Base-by-base conservation (phyloP, 2,329 filamentous ascomycete species). In the Aspergillus novoparasiticus region DNA sequence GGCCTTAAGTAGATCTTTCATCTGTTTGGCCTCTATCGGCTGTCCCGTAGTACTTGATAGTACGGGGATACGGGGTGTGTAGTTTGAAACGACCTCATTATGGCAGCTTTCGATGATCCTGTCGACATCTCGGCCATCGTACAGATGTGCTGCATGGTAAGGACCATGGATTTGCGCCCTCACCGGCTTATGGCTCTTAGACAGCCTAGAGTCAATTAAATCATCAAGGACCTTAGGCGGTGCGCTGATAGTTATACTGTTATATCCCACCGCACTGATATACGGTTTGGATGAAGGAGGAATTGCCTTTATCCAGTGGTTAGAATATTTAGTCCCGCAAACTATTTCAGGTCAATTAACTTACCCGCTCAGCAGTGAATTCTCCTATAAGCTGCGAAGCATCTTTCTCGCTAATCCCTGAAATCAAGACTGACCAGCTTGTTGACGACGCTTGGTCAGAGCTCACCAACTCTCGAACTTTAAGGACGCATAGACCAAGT, bases 191-290 rank as follows among this genome's bases (percentile, higher is more conserved):
- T 81, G 80, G 51, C 81, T 79, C 58, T 80, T 80, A 51, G 86
- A 80, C 43, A 82, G 76, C 34, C 81, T 78, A 23, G 75, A 78
- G 59, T 86, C 76, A 68, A 87, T 83, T 58, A 87, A 80, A 26
- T 80, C 78, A 66, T 82, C 80, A 41, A 85, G 81, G 5, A 82
- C 83, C 14, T 79, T 78, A 9, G 86, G 86, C 23, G 86, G 86
- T 53, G 85, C 86, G 66, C 85, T 87, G 72, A 88, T 82, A 19
- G 86, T 88, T 61, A 88, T 75, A 43, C 85, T 85, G 78, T 85
- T 86, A 43, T 82, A 81, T 66, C 85, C 86, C 64, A 87, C 81
- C 19, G 85, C 85, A 70, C 85, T 87, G 72, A 88, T 79, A 75
- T 87, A 88, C 3, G 85, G 84, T 66, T 79, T 82, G 61, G 78